Percentiles rank a stretch among this genome's conserved stretches.
These are phyloP conservation scores for Corylus heterophylla DNA, from an alignment of 306 rosid species.

Conservation along the genomic window DNA sequence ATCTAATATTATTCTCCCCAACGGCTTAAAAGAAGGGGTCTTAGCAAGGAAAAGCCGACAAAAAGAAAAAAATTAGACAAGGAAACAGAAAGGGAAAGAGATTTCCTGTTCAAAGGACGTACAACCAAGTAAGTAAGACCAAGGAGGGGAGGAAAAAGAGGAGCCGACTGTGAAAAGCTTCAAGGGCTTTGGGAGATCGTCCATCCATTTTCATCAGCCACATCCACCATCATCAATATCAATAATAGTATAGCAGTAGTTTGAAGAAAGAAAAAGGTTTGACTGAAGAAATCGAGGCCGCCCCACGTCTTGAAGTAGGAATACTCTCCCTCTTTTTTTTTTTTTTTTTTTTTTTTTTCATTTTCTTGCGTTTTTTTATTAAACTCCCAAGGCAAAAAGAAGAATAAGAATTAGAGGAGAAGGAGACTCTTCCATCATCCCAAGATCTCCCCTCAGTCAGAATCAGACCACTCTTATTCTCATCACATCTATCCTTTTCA, in stretches of 20 bases:
- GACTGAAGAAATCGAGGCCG: constrained; percentile 46
- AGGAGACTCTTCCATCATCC: constrained; percentile 9
- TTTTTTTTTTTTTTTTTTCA: background rate
- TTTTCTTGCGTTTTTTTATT: background rate
- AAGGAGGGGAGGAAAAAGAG: constrained; percentile 1
- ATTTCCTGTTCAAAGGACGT: constrained; percentile 9
- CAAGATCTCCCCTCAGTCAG: constrained; percentile 23
- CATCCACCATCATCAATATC: background rate
- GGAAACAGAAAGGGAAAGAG: background rate
- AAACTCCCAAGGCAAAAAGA: constrained; percentile 27
- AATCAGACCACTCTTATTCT: constrained; percentile 21
- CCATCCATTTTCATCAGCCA: background rate
- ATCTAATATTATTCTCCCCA: background rate
- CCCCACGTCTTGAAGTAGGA: constrained; percentile 7
- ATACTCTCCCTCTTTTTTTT: background rate
- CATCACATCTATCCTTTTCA: background rate
- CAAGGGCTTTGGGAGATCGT: constrained; percentile 9
- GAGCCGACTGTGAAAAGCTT: background rate
- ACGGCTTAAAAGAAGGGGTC: background rate
- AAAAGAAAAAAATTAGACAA: background rate
- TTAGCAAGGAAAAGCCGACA: background rate
- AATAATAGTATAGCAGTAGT: background rate
- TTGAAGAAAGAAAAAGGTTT: constrained; percentile 29
- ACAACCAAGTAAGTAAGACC: constrained; percentile 9
- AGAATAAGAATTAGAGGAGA: constrained; percentile 13